These are phyloP conservation scores for Dipteronia sinensis DNA, from an alignment of 345 rosid genomes.

Conservation along the genomic window DNA sequence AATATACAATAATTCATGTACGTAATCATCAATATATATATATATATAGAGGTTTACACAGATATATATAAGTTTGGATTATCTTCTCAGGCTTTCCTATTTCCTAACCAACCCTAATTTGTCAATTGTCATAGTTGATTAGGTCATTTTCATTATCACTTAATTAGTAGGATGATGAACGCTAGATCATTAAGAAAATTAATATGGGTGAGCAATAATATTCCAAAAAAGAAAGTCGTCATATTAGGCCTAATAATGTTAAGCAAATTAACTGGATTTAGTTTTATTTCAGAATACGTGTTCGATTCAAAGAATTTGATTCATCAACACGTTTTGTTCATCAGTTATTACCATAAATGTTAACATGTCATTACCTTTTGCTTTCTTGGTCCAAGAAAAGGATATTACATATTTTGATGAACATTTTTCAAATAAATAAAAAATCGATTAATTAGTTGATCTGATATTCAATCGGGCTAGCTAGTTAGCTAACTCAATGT, in stretches of 20 bases:
- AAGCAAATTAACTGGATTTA: background rate
- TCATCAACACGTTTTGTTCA: background rate
- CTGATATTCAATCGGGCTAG: no score
- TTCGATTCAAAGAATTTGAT: background rate
- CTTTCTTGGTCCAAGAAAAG: no score
- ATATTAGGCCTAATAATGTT: background rate
- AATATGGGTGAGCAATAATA: conserved; percentile 13
- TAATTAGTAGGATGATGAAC: conserved; percentile 1
- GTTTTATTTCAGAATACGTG: background rate
- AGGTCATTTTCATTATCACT: conserved; percentile 1
- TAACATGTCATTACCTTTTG: background rate
- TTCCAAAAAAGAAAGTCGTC: background rate
- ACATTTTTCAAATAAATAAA: no score
- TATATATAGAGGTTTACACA: background rate
- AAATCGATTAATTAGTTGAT: no score
- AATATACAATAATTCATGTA: conserved; percentile 8
- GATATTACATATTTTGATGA: no score
- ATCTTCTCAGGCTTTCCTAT: conserved; percentile 21
- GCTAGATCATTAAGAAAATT: background rate
- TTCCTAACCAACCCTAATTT: background rate
- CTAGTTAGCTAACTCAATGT: no score
- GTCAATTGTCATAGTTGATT: background rate
- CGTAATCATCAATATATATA: background rate
- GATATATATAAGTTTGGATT: background rate
- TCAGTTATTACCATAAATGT: no score